Evolutionary conservation across 169 alveolate genomes (phyloP).

Genomic region (Plasmodium vivax): DNA sequence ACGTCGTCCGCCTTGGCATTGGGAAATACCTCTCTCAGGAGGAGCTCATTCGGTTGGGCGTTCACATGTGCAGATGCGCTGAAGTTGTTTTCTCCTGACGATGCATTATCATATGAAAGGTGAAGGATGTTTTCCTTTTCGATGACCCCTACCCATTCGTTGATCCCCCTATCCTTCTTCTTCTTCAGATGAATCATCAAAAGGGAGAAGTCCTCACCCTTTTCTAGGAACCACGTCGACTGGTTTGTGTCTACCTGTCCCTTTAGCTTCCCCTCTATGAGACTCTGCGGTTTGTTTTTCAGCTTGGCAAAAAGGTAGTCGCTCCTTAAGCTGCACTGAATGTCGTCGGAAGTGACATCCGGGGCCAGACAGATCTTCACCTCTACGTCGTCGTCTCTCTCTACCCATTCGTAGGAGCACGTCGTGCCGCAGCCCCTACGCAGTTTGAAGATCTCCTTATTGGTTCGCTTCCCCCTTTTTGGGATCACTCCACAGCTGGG

Average conservation of each 20-base stretch:
- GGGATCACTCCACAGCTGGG: not conserved
- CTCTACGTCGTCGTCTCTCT: conserved; percentile 47
- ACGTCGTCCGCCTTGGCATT: conserved; percentile 48
- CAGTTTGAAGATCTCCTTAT: not conserved
- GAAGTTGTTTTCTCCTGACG: not conserved
- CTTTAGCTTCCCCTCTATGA: conserved; percentile 66
- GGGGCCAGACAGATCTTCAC: conserved; percentile 43
- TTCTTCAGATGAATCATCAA: conserved; percentile 59
- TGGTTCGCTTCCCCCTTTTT: not conserved
- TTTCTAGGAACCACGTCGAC: conserved; percentile 74
- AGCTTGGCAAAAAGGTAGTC: conserved; percentile 52
- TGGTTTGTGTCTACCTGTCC: conserved; percentile 39
- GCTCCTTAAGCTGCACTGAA: conserved; percentile 28
- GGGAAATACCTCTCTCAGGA: conserved; percentile 30
- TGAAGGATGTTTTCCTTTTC: conserved; percentile 64
- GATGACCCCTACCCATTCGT: conserved; percentile 74
- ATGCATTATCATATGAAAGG: conserved; percentile 22
- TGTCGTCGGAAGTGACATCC: conserved; percentile 28
- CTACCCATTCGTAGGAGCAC: conserved; percentile 68
- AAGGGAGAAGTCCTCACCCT: not conserved
- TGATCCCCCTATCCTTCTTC: conserved; percentile 53
- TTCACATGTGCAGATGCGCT: not conserved
- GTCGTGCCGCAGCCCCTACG: conserved; percentile 52
- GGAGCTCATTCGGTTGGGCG: not conserved
- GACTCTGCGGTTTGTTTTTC: conserved; percentile 50